Percentiles rank a stretch among this genome's conserved stretches.
These are phyloP conservation scores for Citrus glauca DNA, from an alignment of 345 rosid genomes.

Conservation along the genomic window DNA sequence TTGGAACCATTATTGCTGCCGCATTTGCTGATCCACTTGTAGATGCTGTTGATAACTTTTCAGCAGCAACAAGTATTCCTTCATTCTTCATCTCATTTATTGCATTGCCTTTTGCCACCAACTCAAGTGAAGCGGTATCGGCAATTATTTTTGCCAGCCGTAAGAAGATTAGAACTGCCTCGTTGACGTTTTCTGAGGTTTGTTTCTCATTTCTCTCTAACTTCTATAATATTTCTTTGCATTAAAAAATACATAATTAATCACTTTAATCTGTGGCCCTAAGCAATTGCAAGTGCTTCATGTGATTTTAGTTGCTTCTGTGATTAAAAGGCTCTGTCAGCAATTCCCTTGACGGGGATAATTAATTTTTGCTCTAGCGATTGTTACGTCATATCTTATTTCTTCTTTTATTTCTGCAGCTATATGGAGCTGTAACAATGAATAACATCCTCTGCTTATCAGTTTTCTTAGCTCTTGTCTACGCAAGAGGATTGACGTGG, in stretches of 20 bases:
- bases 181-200: conserved; percentile 93
- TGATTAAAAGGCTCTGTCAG: neutral
- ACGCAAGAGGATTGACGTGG: conserved; percentile 76
- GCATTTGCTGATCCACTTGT: conserved; percentile 96
- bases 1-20: conserved; percentile 83
- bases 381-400: neutral
- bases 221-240: neutral
- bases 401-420: conserved; percentile 42
- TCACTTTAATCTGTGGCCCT: neutral
- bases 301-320: neutral
- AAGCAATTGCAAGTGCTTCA: neutral
- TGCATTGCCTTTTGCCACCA: conserved; percentile 88
- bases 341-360: neutral
- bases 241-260: neutral
- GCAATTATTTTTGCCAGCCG: conserved; percentile 88
- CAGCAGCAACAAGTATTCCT: conserved; percentile 87
- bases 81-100: conserved; percentile 94
- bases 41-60: conserved; percentile 84
- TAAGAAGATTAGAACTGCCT: conserved; percentile 72
- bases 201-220: neutral
- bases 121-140: conserved; percentile 92
- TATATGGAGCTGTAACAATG: conserved; percentile 91
- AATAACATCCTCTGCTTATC: conserved; percentile 87
- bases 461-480: conserved; percentile 88
- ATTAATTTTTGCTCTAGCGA: neutral